A percentile compares a stretch with the other conserved stretches of the same genome.
phyloP scores from a whole-genome alignment of 225 moss, liverwort and hornwort species.

The Polytrichum formosum region DNA sequence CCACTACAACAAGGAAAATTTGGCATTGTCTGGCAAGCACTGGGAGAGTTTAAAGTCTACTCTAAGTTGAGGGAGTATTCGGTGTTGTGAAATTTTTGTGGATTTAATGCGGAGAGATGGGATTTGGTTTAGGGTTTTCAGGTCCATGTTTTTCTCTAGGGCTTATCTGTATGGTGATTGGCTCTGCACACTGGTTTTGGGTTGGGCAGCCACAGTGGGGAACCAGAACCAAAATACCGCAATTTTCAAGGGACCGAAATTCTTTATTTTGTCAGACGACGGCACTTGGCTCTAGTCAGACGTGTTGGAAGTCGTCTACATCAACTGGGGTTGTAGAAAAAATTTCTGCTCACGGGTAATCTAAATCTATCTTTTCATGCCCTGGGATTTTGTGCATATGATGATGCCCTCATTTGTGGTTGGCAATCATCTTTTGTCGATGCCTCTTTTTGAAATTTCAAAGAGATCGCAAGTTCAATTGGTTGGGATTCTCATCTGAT shows the following conservation, averaged over 20 bases:
- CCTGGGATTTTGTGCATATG: background rate
- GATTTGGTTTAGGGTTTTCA: too few relatives aligned
- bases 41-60: too few relatives aligned
- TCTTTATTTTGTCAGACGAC: constrained; percentile 12
- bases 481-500: background rate
- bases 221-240: constrained; percentile 6
- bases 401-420: background rate
- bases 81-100: too few relatives aligned
- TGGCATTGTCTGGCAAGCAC: too few relatives aligned
- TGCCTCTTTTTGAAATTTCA: background rate
- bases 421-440: background rate
- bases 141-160: too few relatives aligned
- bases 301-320: constrained; percentile 23
- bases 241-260: constrained; percentile 15
- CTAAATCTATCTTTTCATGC: background rate
- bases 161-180: background rate
- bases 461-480: background rate
- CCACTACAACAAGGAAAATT: too few relatives aligned
- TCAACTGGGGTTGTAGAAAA: constrained; percentile 28
- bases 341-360: constrained; percentile 30
- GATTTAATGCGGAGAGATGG: too few relatives aligned
- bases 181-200: background rate
- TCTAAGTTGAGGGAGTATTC: too few relatives aligned
- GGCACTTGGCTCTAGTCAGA: constrained; percentile 15
- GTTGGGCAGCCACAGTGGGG: constrained; percentile 24